Evolutionary conservation across 169 alveolate genomes (phyloP).

Genomic region (Plasmodium knowlesi): DNA sequence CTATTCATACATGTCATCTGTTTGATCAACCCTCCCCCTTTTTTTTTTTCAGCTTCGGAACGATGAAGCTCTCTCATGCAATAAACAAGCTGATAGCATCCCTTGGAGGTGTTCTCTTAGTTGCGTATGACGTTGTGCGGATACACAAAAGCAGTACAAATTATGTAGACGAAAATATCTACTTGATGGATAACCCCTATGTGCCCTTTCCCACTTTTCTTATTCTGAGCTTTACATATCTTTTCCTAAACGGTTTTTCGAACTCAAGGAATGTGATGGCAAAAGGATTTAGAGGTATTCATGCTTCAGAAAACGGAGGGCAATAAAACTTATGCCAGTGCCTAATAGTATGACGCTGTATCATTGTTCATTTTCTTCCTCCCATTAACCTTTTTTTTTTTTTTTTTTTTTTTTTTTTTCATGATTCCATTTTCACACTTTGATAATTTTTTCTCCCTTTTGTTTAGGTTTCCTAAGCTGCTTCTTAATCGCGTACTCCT

Average conservation of each 20-base stretch:
- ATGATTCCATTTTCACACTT: neutral
- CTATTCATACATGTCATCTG: neutral
- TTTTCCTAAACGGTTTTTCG: conserved; percentile 24
- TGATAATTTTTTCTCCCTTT: neutral
- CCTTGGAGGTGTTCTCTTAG: conserved; percentile 38
- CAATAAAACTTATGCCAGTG: neutral
- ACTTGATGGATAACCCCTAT: conserved; percentile 16
- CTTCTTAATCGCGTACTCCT: conserved; percentile 18
- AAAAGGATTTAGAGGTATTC: conserved; percentile 30
- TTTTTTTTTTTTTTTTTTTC: neutral
- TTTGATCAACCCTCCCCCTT: neutral
- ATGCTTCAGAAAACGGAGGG: neutral
- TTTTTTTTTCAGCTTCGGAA: conserved; percentile 3
- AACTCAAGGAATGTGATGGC: conserved; percentile 24
- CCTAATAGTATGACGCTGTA: neutral
- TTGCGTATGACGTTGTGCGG: conserved; percentile 5
- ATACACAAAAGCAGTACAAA: neutral
- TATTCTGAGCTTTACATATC: conserved; percentile 16
- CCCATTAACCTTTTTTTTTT: neutral
- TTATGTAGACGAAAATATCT: neutral
- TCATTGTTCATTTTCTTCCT: neutral
- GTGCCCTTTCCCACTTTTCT: conserved; percentile 24
- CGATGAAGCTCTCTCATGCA: conserved; percentile 16
- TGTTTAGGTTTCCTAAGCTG: conserved; percentile 44
- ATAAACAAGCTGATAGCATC: conserved; percentile 45